Conservation (phyloP, 129 eudicot species). For the Kitagawia praeruptora region DNA sequence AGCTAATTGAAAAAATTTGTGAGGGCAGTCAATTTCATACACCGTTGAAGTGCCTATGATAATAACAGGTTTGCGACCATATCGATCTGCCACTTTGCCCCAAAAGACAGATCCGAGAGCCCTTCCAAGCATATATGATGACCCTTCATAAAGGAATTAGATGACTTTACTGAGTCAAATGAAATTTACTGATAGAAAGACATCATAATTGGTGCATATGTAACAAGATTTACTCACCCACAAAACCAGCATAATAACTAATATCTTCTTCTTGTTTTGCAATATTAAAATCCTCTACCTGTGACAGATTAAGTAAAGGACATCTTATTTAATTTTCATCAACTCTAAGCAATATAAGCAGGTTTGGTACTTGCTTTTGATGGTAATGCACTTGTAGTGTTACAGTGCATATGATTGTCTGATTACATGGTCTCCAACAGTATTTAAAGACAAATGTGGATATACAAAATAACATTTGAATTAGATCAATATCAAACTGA, state of each 20-base stretch:
- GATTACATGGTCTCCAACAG: neutral
- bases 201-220: neutral
- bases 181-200: neutral
- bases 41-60: slow-evolving; percentile 58
- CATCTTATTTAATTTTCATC: neutral
- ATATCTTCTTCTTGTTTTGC: slow-evolving; percentile 79
- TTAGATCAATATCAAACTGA: neutral
- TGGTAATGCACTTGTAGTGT: neutral
- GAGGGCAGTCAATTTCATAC: slow-evolving; percentile 27
- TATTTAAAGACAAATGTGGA: neutral
- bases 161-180: slow-evolving; percentile 5
- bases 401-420: neutral
- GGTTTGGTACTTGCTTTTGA: neutral
- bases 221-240: slow-evolving; percentile 37
- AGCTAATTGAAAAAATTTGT: neutral
- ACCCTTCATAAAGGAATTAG: slow-evolving; percentile 37
- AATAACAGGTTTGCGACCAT: slow-evolving; percentile 93
- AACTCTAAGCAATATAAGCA: neutral
- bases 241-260: slow-evolving; percentile 83
- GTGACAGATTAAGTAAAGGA: neutral
- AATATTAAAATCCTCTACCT: slow-evolving; percentile 81
- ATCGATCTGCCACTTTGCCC: slow-evolving; percentile 83
- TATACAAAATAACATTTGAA: neutral
- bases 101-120: slow-evolving; percentile 68
- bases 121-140: slow-evolving; percentile 88